Percentiles rank a stretch among this genome's conserved stretches.
These are phyloP conservation scores for Boechera divaricarpa DNA, from an alignment of 345 rosid genomes.

Conservation along the genomic window DNA sequence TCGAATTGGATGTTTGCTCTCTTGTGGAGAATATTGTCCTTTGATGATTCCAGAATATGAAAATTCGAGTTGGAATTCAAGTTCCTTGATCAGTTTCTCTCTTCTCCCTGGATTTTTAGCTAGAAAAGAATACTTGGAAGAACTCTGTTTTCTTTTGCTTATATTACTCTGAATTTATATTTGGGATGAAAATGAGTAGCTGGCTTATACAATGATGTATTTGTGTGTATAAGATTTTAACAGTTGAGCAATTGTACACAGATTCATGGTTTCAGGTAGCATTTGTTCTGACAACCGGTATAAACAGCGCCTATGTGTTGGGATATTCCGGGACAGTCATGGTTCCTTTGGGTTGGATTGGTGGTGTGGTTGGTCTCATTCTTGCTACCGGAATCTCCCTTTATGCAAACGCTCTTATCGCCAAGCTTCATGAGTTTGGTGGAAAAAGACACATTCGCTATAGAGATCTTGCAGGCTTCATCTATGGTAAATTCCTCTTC, in stretches of 20 bases:
- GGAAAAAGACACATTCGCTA: conserved; percentile 95
- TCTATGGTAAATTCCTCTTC: conserved; percentile 58
- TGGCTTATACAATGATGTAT: neutral
- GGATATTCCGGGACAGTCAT: conserved; percentile 90
- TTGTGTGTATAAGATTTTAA: neutral
- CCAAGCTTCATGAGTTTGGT: conserved; percentile 82
- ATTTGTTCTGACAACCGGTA: conserved; percentile 76
- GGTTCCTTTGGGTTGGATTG: conserved; percentile 90
- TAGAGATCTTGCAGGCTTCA: conserved; percentile 85
- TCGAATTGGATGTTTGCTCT: too few species aligned
- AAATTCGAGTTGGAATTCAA: too few species aligned
- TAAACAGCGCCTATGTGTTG: conserved; percentile 90
- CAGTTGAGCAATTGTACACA: conserved; percentile 34
- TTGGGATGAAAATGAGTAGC: neutral
- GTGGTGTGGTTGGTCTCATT: conserved; percentile 78
- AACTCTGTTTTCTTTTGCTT: neutral
- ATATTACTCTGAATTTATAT: neutral
- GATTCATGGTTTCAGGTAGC: conserved; percentile 94
- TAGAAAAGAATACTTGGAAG: too few species aligned
- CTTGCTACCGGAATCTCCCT: conserved; percentile 71
- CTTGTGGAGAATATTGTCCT: too few species aligned
- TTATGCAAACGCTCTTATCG: conserved; percentile 82
- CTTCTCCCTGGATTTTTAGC: too few species aligned
- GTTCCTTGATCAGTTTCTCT: too few species aligned
- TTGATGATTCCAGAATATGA: too few species aligned